Base-by-base conservation (phyloP, 371 early-diverging fungal species). In the Mucor lusitanicus region DNA sequence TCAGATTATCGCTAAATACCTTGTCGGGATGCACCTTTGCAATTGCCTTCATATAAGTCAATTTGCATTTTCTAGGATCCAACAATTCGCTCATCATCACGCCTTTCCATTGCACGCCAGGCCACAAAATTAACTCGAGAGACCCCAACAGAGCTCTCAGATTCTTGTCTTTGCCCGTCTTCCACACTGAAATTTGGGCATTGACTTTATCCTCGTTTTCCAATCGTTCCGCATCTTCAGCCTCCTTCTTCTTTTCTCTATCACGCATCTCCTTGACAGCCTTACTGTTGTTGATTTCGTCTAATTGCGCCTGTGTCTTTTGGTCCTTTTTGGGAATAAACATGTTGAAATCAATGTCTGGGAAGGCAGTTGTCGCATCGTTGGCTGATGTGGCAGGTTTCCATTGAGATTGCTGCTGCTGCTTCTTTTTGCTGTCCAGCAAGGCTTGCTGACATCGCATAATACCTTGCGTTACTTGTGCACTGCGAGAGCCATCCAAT, bases 11-110 rank as follows among this genome's bases (percentile, higher is more conserved):
- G 42, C 40, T n/a, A 1, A 46, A 71, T 82, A 93, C 92, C 89
- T 97, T 99, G 71, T 99, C 99, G 0, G 99, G 98, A 77, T 99
- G 99, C 21, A 98, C 87, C 67, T 92, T 93, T 17, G 90, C 89
- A 69, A 99, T 95, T 5, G 97, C 96, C 60, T 90, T 89, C 91
- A 97, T 93, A 76, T 99, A 99, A 54, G 81, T 83, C 19, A 94
- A 79, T 81, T 99, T 99, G 63, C 97, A 96, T 72, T 93, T 91
- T 61, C 83, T 84, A 0, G 95, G 90, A 35, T 91, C 86, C 23
- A 99, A 84, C 53, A 99, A 76, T 64, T 97, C 96, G 33, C 88
- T 87, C 79, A 98, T 85, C 12, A 86, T 87, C 28, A 94, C 88
- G 1, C 85, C 76, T 63, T 87, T 90, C 92, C 95, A 95, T 33